These are phyloP conservation scores for Eucalyptus pumila DNA, from an alignment of 345 rosid genomes.

Conservation along the genomic window DNA sequence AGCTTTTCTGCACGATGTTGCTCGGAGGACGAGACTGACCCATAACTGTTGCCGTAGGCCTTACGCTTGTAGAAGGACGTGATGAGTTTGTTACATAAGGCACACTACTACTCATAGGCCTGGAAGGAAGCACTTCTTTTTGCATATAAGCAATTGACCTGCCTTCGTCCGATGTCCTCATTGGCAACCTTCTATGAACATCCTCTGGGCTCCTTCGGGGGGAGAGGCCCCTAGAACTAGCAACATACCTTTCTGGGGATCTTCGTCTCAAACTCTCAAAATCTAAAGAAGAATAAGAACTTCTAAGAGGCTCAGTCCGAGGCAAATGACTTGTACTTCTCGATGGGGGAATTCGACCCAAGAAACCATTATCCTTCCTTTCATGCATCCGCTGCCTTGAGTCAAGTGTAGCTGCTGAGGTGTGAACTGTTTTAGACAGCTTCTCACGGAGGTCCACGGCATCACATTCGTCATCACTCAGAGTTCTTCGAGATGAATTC, in stretches of 20 bases:
- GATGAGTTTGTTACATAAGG: conserved; percentile 39
- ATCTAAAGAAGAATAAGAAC: conserved; percentile 52
- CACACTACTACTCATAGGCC: conserved; percentile 22
- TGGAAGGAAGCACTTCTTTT: conserved; percentile 41
- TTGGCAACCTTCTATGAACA: conserved; percentile 32
- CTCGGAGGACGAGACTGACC: conserved; percentile 42
- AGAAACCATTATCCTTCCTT: conserved; percentile 24
- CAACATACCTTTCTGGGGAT: conserved; percentile 49
- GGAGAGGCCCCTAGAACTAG: conserved; percentile 52
- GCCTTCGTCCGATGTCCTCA: conserved; percentile 42
- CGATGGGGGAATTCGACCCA: conserved; percentile 31
- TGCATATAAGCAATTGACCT: conserved; percentile 42
- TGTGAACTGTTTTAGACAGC: conserved; percentile 47
- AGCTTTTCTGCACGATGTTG: conserved; percentile 27
- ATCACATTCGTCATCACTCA: conserved; percentile 28
- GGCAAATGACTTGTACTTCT: conserved; percentile 42
- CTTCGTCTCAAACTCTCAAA: conserved; percentile 54
- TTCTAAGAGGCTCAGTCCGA: conserved; percentile 32
- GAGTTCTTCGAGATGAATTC: conserved; percentile 30
- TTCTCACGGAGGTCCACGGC: conserved; percentile 66
- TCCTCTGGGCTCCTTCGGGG: conserved; percentile 42
- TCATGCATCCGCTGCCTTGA: conserved; percentile 27
- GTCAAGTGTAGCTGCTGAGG: conserved; percentile 16
- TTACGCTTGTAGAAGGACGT: conserved; percentile 37
- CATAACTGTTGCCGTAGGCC: conserved; percentile 30